Conservation (phyloP, 768 basidiomycete genomes). For the Cubamyces sp. region DNA sequence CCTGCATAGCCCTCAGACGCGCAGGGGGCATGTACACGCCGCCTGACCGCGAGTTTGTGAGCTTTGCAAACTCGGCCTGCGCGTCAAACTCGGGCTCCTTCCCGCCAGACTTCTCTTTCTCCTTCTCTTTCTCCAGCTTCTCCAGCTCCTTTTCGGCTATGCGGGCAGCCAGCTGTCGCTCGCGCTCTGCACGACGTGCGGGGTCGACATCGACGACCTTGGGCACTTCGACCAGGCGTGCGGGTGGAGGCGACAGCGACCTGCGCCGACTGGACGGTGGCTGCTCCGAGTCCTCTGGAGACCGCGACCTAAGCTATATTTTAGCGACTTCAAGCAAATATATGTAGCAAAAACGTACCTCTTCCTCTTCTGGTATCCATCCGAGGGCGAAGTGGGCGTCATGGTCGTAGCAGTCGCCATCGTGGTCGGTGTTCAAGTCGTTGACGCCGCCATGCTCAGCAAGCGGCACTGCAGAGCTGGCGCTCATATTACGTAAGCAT, state of each 20-base stretch:
- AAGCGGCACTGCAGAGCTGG: slow-evolving; percentile 15
- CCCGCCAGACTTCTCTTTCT: slow-evolving; percentile 38
- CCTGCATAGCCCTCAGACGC: slow-evolving; percentile 86
- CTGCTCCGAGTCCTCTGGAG: slow-evolving; percentile 37
- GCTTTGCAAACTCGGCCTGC: slow-evolving; percentile 88
- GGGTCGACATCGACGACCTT: slow-evolving; percentile 77
- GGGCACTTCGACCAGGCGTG: slow-evolving; percentile 43
- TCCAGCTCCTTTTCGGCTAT: slow-evolving; percentile 72
- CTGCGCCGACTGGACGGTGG: slow-evolving; percentile 49
- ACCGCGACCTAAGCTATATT: slow-evolving; percentile 35
- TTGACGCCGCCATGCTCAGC: slow-evolving; percentile 10
- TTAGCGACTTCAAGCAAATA: not conserved
- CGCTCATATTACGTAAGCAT: slow-evolving; percentile 15
- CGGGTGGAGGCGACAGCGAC: slow-evolving; percentile 45
- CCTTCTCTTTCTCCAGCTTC: slow-evolving; percentile 55
- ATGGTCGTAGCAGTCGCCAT: slow-evolving; percentile 49
- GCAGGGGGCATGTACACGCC: slow-evolving; percentile 98
- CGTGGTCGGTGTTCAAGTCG: slow-evolving; percentile 31
- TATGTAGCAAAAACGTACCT: slow-evolving; percentile 32
- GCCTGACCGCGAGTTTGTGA: slow-evolving; percentile 79
- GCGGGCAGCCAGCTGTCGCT: slow-evolving; percentile 75
- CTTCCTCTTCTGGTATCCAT: slow-evolving; percentile 49
- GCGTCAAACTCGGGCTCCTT: slow-evolving; percentile 61
- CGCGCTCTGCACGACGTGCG: slow-evolving; percentile 72
- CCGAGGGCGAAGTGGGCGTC: slow-evolving; percentile 35